Percentiles rank a stretch among this genome's conserved stretches.
Conservation (phyloP, 495 filamentous ascomycete genomes). For the Xylaria acuta region DNA sequence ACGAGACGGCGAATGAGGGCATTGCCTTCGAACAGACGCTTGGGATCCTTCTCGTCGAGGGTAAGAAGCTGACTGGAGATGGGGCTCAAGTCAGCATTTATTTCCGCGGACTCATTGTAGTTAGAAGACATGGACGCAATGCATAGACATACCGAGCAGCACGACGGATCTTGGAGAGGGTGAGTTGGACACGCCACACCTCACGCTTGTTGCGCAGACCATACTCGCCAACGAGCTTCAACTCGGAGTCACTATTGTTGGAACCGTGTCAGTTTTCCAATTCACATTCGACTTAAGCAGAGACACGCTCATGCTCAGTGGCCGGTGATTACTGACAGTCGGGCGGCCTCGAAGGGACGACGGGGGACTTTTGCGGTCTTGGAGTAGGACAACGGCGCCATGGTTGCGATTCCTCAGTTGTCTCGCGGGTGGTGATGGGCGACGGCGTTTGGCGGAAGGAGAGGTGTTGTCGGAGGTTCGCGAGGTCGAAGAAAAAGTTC, state of each 20-base stretch:
- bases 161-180: slow-evolving; percentile 99
- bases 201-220: slow-evolving; percentile 99
- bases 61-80: slow-evolving; percentile 91
- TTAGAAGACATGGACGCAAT: neutral
- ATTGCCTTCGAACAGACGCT: slow-evolving; percentile 99
- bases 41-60: slow-evolving; percentile 99
- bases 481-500: slow-evolving; percentile 38
- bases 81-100: slow-evolving; percentile 29
- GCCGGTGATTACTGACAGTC: slow-evolving; percentile 95
- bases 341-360: slow-evolving; percentile 94
- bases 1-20: slow-evolving; percentile 99
- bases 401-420: slow-evolving; percentile 40
- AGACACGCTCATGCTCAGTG: slow-evolving; percentile 98
- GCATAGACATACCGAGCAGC: slow-evolving; percentile 83
- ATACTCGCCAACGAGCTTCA: slow-evolving; percentile 99
- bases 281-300: slow-evolving; percentile 89
- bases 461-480: slow-evolving; percentile 51
- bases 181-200: slow-evolving; percentile 99
- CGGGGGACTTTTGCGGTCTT: slow-evolving; percentile 98
- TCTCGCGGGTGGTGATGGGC: slow-evolving; percentile 31
- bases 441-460: slow-evolving; percentile 30
- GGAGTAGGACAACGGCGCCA: slow-evolving; percentile 74
- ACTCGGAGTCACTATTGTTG: slow-evolving; percentile 86
- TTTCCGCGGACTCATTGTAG: neutral
- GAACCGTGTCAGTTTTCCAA: slow-evolving; percentile 51